phyloP scores from a whole-genome alignment of 1,284 basidiomycete genomes.

The Farysia itapuensis region DNA sequence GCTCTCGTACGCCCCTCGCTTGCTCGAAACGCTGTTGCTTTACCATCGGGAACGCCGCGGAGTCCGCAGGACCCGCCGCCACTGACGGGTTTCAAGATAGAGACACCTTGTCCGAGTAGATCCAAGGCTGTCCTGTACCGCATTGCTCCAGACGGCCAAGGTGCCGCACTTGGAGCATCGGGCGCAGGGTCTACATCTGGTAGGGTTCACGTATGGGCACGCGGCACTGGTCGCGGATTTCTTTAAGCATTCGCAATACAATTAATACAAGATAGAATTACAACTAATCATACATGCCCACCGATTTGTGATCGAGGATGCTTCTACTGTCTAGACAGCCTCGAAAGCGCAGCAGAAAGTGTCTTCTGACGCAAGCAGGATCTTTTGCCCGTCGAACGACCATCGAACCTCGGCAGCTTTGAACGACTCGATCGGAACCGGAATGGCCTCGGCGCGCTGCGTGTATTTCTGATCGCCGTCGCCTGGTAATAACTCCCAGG shows the following conservation, averaged over 20 bases:
- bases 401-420: slow-evolving; percentile 69
- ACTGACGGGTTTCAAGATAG: slow-evolving; percentile 23
- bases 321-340: slow-evolving; percentile 6
- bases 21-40: slow-evolving; percentile 3
- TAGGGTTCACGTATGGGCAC: slow-evolving; percentile 33
- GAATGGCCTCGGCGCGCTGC: slow-evolving; percentile 38
- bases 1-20: slow-evolving; percentile 21
- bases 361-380: slow-evolving; percentile 72
- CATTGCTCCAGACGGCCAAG: slow-evolving; percentile 34
- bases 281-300: no score
- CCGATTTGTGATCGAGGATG: neutral
- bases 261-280: neutral
- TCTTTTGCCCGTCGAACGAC: slow-evolving; percentile 80
- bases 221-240: slow-evolving; percentile 36
- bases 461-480: slow-evolving; percentile 2
- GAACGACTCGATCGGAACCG: slow-evolving; percentile 38
- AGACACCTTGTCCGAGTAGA: slow-evolving; percentile 32
- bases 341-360: slow-evolving; percentile 71
- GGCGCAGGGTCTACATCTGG: slow-evolving; percentile 20
- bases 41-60: neutral
- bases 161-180: slow-evolving; percentile 21
- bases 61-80: slow-evolving; percentile 6
- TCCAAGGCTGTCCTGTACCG: slow-evolving; percentile 31
- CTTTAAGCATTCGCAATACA: slow-evolving; percentile 3
- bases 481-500: slow-evolving; percentile 66